Base-by-base conservation (phyloP, 1,139 yeast genomes). In the Hemisphaericaspora xylofermentans region DNA sequence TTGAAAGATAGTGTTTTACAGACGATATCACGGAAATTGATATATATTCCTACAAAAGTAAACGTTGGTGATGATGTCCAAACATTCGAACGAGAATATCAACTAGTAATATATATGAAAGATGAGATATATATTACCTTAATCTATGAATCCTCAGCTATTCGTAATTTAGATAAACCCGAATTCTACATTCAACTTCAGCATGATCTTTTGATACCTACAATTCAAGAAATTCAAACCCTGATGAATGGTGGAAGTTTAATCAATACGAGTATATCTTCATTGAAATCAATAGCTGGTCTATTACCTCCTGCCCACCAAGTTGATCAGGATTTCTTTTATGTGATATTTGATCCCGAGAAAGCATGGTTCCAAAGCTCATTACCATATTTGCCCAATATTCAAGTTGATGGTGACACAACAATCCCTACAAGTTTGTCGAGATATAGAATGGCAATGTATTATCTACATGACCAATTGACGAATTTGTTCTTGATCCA, bases 381-480 rank as follows among this genome's bases (percentile, higher is more conserved):
- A 8, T 56, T 72, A 10, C 77, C 77, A 3, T 66, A 56, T 44
- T 51, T 71, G 36, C 71, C 71, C 2, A 35, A 45, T n/a, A 42
- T 44, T 24, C 12, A 4, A 48, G 43, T 30, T 21, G 47, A 45
- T 41, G 31, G 46, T n/a, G 32, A 52, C 19, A 27, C 36, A 17
- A 13, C 14, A 6, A 24, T 7, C 9, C 12, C 31, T 6, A 26
- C 24, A 5, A 18, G 22, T 13, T 17, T 28, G 3, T 12, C 32
- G 2, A 51, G 49, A 39, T 56, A 50, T 38, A 54, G 54, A 41
- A 60, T 59, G 39, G 68, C 69, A 4, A 61, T 71, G 52, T 64
- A 62, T 36, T 64, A 64, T 44, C 55, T 72, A 13, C 78, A 72
- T 49, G 72, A 70, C 44, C 70, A 71, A 45, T 52, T 72, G 25